Evolutionary conservation across 1,139 yeast species (phyloP).

Genomic region (Casaregolazyma lundiana): DNA sequence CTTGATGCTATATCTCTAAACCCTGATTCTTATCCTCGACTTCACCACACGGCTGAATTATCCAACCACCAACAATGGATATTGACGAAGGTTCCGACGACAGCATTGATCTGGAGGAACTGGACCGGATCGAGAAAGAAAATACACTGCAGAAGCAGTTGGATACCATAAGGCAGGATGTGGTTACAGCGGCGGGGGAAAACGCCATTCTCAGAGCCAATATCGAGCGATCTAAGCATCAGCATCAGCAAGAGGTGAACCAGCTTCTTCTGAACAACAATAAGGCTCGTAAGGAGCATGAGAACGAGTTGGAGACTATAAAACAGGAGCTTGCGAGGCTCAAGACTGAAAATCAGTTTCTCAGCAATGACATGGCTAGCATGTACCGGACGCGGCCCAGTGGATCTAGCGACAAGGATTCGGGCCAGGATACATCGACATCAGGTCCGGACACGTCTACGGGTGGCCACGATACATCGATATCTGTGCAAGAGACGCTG

Average conservation of each 20-base stretch:
- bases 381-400: slow-evolving; percentile 12
- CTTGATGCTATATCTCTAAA: neutral
- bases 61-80: slow-evolving; percentile 2
- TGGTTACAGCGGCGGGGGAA: slow-evolving; percentile 47
- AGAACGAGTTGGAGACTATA: slow-evolving; percentile 42
- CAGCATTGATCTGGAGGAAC: slow-evolving; percentile 22
- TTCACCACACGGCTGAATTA: slow-evolving; percentile 1
- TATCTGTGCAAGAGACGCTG: neutral
- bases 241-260: slow-evolving; percentile 42
- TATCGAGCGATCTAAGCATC: slow-evolving; percentile 45
- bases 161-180: slow-evolving; percentile 11
- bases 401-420: neutral
- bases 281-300: slow-evolving; percentile 34
- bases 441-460: neutral
- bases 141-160: slow-evolving; percentile 7
- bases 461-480: neutral
- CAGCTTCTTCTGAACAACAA: slow-evolving; percentile 39
- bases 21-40: neutral
- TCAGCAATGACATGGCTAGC: slow-evolving; percentile 40
- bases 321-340: slow-evolving; percentile 47
- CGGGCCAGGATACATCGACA: neutral
- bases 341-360: slow-evolving; percentile 69
- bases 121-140: slow-evolving; percentile 13
- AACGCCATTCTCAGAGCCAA: slow-evolving; percentile 69
- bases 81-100: slow-evolving; percentile 33